Evolutionary conservation across 1,284 basidiomycete genomes (phyloP).

Genomic region (Rhodotorula sp.): DNA sequence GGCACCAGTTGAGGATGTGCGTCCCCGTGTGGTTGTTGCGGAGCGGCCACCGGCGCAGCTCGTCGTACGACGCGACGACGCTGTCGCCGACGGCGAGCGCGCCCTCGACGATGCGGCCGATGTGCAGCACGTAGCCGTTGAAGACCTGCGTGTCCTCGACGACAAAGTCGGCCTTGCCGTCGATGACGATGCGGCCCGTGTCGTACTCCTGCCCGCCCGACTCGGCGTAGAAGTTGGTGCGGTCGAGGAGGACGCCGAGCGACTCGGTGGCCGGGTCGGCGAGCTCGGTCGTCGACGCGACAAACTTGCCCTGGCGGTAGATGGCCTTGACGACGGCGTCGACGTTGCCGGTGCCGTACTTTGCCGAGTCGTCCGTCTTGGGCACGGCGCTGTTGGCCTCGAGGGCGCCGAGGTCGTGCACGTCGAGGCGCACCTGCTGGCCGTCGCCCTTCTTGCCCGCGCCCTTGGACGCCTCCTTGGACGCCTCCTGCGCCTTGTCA

Average conservation of each 20-base stretch:
- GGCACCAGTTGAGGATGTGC: constrained; percentile 92
- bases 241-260: constrained; percentile 88
- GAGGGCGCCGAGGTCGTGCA: constrained; percentile 86
- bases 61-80: constrained; percentile 73
- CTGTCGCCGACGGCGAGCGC: constrained; percentile 67
- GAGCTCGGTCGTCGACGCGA: constrained; percentile 66
- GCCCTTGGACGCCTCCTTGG: constrained; percentile 88
- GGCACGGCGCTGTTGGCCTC: constrained; percentile 79
- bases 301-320: constrained; percentile 79
- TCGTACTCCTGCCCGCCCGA: constrained; percentile 97
- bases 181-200: constrained; percentile 90
- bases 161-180: constrained; percentile 87
- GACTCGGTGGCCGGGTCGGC: constrained; percentile 52
- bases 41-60: constrained; percentile 83
- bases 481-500: constrained; percentile 81
- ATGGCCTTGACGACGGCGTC: constrained; percentile 78
- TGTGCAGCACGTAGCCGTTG: constrained; percentile 85
- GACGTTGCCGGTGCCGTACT: constrained; percentile 76
- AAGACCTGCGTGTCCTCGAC: constrained; percentile 89
- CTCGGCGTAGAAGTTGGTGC: constrained; percentile 98
- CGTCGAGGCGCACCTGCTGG: constrained; percentile 81
- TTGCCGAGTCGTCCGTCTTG: constrained; percentile 89
- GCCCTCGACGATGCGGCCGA: constrained; percentile 69
- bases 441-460: constrained; percentile 64
- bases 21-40: constrained; percentile 98